A percentile compares a stretch with the other conserved stretches of the same genome.
Conservation (phyloP, 2,329 filamentous ascomycete genomes). For the Clonostachys sp. region DNA sequence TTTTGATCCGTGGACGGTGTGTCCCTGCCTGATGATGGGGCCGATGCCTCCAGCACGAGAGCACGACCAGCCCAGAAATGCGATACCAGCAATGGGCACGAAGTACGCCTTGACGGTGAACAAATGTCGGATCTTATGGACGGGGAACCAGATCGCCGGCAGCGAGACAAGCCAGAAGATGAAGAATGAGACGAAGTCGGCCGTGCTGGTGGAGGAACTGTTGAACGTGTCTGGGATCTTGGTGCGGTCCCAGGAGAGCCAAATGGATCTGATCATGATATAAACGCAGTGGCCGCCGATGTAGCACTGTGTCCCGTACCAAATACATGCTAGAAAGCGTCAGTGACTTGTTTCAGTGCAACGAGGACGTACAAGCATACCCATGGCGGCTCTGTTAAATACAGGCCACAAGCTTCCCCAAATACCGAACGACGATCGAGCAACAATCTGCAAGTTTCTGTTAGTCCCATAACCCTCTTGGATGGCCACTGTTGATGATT, state of each 20-base stretch:
- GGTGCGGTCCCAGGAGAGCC: slow-evolving; percentile 59
- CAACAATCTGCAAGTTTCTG: slow-evolving; percentile 40
- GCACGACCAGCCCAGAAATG: slow-evolving; percentile 85
- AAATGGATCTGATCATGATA: slow-evolving; percentile 84
- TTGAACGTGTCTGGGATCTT: slow-evolving; percentile 64
- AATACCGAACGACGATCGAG: slow-evolving; percentile 76
- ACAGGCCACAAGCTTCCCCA: slow-evolving; percentile 89
- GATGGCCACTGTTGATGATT: too few relatives aligned
- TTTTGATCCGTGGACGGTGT: slow-evolving; percentile 57
- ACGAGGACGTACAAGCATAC: slow-evolving; percentile 11
- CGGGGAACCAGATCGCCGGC: slow-evolving; percentile 84
- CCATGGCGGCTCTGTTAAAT: slow-evolving; percentile 82
- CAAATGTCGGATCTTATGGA: slow-evolving; percentile 82
- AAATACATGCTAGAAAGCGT: slow-evolving; percentile 58
- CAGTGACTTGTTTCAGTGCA: not conserved
- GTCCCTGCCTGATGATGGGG: slow-evolving; percentile 70
- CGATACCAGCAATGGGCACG: slow-evolving; percentile 74
- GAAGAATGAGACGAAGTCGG: slow-evolving; percentile 77
- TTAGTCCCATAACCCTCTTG: too few relatives aligned
- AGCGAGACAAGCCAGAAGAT: slow-evolving; percentile 80
- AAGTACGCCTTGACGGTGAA: slow-evolving; percentile 88
- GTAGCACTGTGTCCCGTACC: slow-evolving; percentile 83
- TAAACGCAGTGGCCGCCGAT: slow-evolving; percentile 84
- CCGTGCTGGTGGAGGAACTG: slow-evolving; percentile 66
- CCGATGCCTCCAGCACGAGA: slow-evolving; percentile 79